Evolutionary conservation across 495 filamentous ascomycete species (phyloP).

Genomic region (Xylaria scruposa): DNA sequence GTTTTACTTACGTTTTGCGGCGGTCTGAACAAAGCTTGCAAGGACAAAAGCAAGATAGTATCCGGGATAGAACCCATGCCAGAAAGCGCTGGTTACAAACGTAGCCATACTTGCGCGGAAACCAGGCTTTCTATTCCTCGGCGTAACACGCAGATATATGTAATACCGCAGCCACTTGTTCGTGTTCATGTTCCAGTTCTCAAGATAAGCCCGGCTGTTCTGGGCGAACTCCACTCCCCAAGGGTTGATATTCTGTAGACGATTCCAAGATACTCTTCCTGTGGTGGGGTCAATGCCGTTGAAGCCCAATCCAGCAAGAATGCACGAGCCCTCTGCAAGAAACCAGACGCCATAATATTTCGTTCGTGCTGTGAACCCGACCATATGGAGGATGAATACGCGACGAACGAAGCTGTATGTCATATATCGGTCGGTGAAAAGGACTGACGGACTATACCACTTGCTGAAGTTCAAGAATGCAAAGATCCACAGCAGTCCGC

Average conservation of each 20-base stretch:
- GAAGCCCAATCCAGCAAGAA: constrained; percentile 91
- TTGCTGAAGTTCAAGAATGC: constrained; percentile 75
- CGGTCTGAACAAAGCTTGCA: constrained; percentile 87
- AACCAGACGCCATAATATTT: constrained; percentile 98
- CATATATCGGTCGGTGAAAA: constrained; percentile 68
- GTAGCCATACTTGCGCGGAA: constrained; percentile 95
- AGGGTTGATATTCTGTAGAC: constrained; percentile 85
- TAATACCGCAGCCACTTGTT: constrained; percentile 97
- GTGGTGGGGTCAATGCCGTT: constrained; percentile 87
- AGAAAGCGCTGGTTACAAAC: constrained; percentile 91
- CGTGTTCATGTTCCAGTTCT: constrained; percentile 97
- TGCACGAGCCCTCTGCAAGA: constrained; percentile 92
- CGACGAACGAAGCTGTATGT: constrained; percentile 72
- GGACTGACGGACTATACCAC: constrained; percentile 65
- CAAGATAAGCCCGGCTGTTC: constrained; percentile 87
- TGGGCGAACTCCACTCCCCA: constrained; percentile 85
- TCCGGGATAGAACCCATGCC: constrained; percentile 97
- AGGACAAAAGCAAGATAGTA: constrained; percentile 93
- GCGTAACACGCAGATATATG: constrained; percentile 93
- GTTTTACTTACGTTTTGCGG: constrained; percentile 80
- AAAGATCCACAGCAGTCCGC: constrained; percentile 79
- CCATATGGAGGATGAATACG: constrained; percentile 79
- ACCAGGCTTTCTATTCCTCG: constrained; percentile 93
- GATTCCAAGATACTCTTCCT: constrained; percentile 85
- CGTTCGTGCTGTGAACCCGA: constrained; percentile 76